Base-by-base conservation (phyloP, 345 rosid species). In the Bretschneidera sinensis region DNA sequence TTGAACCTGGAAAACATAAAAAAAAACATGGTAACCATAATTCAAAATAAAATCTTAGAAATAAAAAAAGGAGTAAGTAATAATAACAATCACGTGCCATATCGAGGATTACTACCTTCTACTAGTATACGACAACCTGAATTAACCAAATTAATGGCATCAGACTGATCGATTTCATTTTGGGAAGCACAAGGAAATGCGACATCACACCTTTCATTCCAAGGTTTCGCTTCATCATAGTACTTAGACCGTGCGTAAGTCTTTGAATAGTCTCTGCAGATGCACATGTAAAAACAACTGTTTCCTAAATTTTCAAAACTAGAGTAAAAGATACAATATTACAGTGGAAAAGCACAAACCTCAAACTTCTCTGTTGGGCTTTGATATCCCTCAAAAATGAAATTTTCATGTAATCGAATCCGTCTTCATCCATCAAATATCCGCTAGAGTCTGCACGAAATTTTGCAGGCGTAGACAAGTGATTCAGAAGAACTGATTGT, bases 161-260 rank as follows among this genome's bases (percentile, higher is more conserved):
- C 99, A 57, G 96, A 74, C 74, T 94, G 92, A 73, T 90, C 95
- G 31, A 94, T 86, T 82, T 94, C 99, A 75, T 90, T 90, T 57
- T 94, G 97, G 24, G 78, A 81, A 69, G 96, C 99, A 74, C 97
- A 94, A 54, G 97, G 97, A 75, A 90, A 86, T 24, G 96, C 96
- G 43, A 94, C 76, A 77, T 94, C 99, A 73, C 92, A 94, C 74
- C 91, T 81, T 79, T 94, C 99, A 56, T 48, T 83, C 99, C 99
- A 94, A 31, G 97, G 99, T 64, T 94, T 94, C 67, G 92, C 85
- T 71, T 88, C 97, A 67, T 94, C 99, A 71, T 81, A 90, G 78
- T 94, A 94, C 71, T 94, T 94, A 17, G 97, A 82, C 56, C 96
- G 83, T 33, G 95, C 97, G 74, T 94, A 94, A n/a, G 99, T 86